These are phyloP conservation scores for Leishmania aethiopica DNA, from an alignment of 208 protist genomes.

Conservation along the genomic window DNA sequence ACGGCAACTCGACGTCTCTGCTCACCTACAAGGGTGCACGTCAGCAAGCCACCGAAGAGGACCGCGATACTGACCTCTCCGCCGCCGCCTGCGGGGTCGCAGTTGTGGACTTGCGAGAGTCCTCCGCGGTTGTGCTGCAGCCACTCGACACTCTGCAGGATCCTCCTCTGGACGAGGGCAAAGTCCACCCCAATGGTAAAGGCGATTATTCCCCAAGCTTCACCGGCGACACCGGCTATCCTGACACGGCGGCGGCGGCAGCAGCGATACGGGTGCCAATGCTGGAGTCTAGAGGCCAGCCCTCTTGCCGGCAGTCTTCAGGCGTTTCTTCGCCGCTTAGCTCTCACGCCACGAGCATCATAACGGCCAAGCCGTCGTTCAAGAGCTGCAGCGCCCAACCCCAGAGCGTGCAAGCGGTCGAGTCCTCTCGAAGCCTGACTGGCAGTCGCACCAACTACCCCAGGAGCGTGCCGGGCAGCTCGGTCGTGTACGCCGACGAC, in stretches of 20 bases:
- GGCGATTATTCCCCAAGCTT: not conserved
- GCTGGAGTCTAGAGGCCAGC: not conserved
- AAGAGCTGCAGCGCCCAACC: not conserved
- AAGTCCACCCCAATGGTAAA: not conserved
- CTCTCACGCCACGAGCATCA: not conserved
- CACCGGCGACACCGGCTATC: not conserved
- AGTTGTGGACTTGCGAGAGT: not conserved
- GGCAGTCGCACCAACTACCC: not conserved
- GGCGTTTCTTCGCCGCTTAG: not conserved
- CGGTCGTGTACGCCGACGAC: not conserved
- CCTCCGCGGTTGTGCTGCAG: constrained; percentile 9
- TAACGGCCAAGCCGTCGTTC: not conserved
- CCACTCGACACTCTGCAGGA: constrained; percentile 6
- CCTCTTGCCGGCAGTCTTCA: not conserved
- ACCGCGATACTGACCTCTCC: not conserved
- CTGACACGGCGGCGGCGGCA: not conserved
- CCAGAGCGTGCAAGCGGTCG: not conserved
- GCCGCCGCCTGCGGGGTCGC: not conserved
- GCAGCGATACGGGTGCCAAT: not conserved
- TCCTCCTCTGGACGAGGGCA: not conserved
- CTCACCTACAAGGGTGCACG: not conserved
- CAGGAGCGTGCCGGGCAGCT: not conserved
- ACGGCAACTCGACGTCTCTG: not conserved
- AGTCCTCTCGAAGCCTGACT: not conserved
- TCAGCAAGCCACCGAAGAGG: not conserved